These are phyloP conservation scores for Blastobotrys buckinghamii DNA, from an alignment of 1,139 yeast species.

Conservation along the genomic window DNA sequence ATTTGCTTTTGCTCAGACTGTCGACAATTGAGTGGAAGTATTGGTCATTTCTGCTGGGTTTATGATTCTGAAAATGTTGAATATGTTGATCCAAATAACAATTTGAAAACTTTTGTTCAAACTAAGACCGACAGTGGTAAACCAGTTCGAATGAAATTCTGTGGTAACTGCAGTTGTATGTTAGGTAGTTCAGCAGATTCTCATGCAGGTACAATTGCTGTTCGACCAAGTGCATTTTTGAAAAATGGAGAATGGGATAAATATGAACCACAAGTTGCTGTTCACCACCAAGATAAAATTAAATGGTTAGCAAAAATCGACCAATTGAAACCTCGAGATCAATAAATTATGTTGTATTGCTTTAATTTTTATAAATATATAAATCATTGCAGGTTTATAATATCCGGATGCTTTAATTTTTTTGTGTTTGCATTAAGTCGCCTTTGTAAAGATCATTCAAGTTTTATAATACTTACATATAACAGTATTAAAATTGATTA, in stretches of 20 bases:
- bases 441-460: too few species aligned
- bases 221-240: slow-evolving; percentile 2
- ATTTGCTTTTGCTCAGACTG: slow-evolving; percentile 2
- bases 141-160: slow-evolving; percentile 27
- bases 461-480: too few species aligned
- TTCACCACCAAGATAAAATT: neutral
- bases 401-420: too few species aligned
- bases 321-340: too few species aligned
- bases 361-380: too few species aligned
- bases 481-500: too few species aligned
- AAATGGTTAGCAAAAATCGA: neutral
- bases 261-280: neutral
- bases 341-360: too few species aligned
- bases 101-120: slow-evolving; percentile 18
- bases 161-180: slow-evolving; percentile 27
- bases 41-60: slow-evolving; percentile 26
- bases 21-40: slow-evolving; percentile 28
- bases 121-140: slow-evolving; percentile 26
- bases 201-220: slow-evolving; percentile 17
- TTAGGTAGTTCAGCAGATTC: slow-evolving; percentile 27
- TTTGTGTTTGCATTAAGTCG: too few species aligned
- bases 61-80: slow-evolving; percentile 19
- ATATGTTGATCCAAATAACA: slow-evolving; percentile 17
- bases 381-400: too few species aligned
- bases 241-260: neutral